These are phyloP conservation scores for Nemania diffusa DNA, from an alignment of 2,329 filamentous ascomycete species.

Conservation along the genomic window DNA sequence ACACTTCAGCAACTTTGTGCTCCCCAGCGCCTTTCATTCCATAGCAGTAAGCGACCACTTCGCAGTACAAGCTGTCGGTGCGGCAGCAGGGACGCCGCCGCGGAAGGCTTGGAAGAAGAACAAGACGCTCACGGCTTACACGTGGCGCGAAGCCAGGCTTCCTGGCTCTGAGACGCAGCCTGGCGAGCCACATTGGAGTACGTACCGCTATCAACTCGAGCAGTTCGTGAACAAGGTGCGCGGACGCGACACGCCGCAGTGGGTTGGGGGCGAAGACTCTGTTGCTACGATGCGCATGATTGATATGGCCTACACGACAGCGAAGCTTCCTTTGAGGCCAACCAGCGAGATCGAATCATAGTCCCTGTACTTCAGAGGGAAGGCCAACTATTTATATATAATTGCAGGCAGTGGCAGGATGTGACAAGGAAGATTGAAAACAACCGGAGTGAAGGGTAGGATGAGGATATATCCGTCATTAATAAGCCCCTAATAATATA, in stretches of 20 bases:
- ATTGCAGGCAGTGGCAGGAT: neutral
- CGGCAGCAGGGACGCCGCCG: constrained; percentile 6
- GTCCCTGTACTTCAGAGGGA: constrained; percentile 7
- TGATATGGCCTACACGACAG: constrained; percentile 53
- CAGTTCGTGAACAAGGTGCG: constrained; percentile 54
- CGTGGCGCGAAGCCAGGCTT: constrained; percentile 38
- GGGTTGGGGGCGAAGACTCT: constrained; percentile 52
- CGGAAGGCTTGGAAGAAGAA: constrained; percentile 41
- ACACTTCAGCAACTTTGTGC: constrained; percentile 40
- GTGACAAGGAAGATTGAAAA: neutral
- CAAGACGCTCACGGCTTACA: constrained; percentile 41
- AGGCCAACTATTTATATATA: neutral
- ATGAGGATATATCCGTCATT: too few relatives aligned
- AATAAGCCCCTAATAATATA: neutral
- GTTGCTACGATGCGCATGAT: constrained; percentile 54
- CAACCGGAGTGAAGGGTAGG: neutral
- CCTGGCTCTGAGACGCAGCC: constrained; percentile 36
- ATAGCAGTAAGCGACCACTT: constrained; percentile 46
- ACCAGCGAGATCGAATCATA: constrained; percentile 32
- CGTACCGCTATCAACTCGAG: constrained; percentile 55
- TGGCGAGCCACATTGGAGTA: constrained; percentile 50
- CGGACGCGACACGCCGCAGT: constrained; percentile 49
- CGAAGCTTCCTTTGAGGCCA: constrained; percentile 48
- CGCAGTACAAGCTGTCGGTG: constrained; percentile 36
- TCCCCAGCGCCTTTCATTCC: constrained; percentile 36